Evolutionary conservation across 805 yeast genomes (phyloP).

Genomic region (Yarrowia alimentaria): DNA sequence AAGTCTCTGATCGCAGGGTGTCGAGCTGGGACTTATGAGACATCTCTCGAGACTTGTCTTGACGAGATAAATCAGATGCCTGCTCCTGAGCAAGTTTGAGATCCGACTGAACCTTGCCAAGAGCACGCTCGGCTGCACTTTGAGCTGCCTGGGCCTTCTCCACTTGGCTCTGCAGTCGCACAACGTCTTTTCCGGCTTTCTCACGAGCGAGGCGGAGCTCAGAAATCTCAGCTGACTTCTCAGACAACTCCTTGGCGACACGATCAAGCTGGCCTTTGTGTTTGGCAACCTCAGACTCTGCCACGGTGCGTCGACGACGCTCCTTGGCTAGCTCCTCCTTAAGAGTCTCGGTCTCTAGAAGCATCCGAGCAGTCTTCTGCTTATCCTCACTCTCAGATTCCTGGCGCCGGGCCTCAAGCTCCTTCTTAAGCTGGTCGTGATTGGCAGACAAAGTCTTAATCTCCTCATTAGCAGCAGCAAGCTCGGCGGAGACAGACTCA

Average conservation of each 20-base stretch:
- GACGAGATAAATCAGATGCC: conserved; percentile 18
- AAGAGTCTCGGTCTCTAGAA: conserved; percentile 29
- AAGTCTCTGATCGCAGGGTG: conserved; percentile 28
- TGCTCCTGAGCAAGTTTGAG: conserved; percentile 33
- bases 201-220: background rate
- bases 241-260: background rate
- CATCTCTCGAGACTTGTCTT: conserved; percentile 28
- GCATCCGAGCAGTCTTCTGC: conserved; percentile 31
- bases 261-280: conserved; percentile 21
- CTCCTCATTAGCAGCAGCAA: conserved; percentile 35
- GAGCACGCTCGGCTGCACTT: conserved; percentile 28
- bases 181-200: conserved; percentile 28
- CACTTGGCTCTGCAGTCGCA: conserved; percentile 29
- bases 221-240: background rate
- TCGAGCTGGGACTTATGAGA: conserved; percentile 26
- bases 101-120: conserved; percentile 30
- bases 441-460: conserved; percentile 31
- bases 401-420: conserved; percentile 8
- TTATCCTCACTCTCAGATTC: conserved; percentile 30
- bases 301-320: background rate
- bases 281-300: conserved; percentile 29
- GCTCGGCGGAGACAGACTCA: conserved; percentile 32
- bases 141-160: conserved; percentile 31
- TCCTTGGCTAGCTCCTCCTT: conserved; percentile 29
- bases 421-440: conserved; percentile 43